A percentile compares a stretch with the other conserved stretches of the same genome.
phyloP scores from a whole-genome alignment of 2,329 filamentous ascomycete genomes.

The Delphinella strobiligena region DNA sequence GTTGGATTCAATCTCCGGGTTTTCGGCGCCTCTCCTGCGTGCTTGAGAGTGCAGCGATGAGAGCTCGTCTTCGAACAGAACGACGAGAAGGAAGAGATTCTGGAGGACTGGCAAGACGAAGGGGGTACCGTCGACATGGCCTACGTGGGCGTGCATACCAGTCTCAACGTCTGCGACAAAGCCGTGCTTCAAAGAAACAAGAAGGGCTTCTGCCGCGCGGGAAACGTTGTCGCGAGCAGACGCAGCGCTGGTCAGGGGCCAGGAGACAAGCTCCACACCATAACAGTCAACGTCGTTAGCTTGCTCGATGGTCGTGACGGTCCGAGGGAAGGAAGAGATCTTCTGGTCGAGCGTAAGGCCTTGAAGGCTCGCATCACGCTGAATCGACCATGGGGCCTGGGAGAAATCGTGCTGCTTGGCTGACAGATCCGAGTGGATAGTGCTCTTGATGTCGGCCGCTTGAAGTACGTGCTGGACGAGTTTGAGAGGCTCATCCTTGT shows the following conservation, averaged over 20 bases:
- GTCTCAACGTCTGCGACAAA: conserved; percentile 10
- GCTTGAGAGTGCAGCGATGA: conserved; percentile 8
- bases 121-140: conserved; percentile 7
- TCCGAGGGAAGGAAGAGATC: neutral
- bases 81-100: conserved; percentile 13
- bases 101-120: conserved; percentile 13
- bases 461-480: neutral
- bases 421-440: neutral
- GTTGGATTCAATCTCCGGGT: conserved; percentile 9
- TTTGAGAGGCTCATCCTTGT: neutral
- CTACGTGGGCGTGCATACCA: conserved; percentile 17
- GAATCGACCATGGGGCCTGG: neutral
- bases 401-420: neutral
- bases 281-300: neutral
- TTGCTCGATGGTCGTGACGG: neutral
- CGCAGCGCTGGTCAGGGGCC: neutral
- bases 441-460: neutral
- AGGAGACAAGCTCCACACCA: neutral
- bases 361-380: neutral
- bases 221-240: neutral
- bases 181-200: neutral
- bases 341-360: neutral
- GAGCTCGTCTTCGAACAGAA: conserved; percentile 14
- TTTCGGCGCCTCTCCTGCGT: conserved; percentile 9
- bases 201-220: neutral